Evolutionary conservation across 2,329 filamentous ascomycete genomes (phyloP), one percentile per base, ranked within the genome.

Genomic region (Aschersonia sp.): DNA sequence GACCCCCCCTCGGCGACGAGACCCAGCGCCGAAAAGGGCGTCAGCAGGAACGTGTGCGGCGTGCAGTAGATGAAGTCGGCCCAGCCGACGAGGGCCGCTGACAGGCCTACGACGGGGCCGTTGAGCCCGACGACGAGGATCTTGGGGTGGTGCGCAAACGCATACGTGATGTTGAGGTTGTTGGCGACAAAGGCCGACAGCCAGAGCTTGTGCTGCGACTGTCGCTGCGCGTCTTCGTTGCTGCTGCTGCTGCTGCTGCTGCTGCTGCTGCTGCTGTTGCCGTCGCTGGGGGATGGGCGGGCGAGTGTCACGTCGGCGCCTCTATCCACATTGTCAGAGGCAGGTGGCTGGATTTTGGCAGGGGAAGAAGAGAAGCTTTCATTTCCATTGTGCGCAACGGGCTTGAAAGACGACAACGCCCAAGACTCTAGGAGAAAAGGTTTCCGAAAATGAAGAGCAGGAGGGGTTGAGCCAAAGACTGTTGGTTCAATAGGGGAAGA

Each of bases 131-230:
- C 82, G 51, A 97, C 77, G 30, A 97, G 84, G 66, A 97, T 85
- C 69, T 97, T 96, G 57, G 88, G 86, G 68, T 97, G 92, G 11
- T 81, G 82, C 71, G 92, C 89, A 70, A 97, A 95, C 56, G 87
- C 83, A 57, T 87, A 83, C 2, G 89, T 92, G 57, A 87, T 77
- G 73, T 94, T 85, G 49, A 96, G 77, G 72, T 97, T 97, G 72
- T 85, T 83, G 55, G 83, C 72, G 9, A 87, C 83, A 66, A 97
- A 94, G 59, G 62, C 70, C 46, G 75, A 72, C 37, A 94, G 76
- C 68, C 79, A 81, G 55, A 78, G 71, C 46, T 62, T 60, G 58
- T 72, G 68, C 61, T 60, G 58, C 72, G 69, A 6, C 60, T 50
- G 49, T 71, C 66, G 47, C 53, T 52, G 11, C 60, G 57, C 22